Conservation (phyloP, 2,329 filamentous ascomycete species). For the Nigrospora oryzae region DNA sequence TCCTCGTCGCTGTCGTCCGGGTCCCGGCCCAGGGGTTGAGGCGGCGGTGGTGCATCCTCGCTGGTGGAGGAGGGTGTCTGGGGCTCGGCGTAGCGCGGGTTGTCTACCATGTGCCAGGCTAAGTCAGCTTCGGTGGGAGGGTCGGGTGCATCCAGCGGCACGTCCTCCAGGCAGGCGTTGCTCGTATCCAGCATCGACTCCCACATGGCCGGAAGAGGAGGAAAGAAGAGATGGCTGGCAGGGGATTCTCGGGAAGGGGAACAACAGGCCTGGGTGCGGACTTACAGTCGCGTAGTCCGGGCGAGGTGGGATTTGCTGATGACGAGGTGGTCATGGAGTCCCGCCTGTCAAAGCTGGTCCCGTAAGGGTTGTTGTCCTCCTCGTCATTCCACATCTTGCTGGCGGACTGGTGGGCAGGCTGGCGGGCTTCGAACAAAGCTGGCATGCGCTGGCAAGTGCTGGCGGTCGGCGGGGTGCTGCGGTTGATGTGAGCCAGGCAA, state of each 20-base stretch:
- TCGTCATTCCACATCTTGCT: constrained; percentile 92
- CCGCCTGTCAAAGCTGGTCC: constrained; percentile 78
- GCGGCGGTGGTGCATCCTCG: constrained; percentile 50
- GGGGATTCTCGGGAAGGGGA: not conserved
- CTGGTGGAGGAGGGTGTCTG: constrained; percentile 65
- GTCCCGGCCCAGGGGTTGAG: constrained; percentile 26
- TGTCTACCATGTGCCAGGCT: constrained; percentile 37
- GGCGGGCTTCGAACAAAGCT: too few relatives aligned
- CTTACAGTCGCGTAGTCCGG: constrained; percentile 49
- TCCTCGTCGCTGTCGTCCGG: constrained; percentile 42
- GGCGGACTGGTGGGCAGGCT: not conserved
- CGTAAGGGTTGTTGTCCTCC: constrained; percentile 89
- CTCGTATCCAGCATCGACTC: too few relatives aligned
- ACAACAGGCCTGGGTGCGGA: constrained; percentile 8
- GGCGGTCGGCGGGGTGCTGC: too few relatives aligned
- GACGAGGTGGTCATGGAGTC: constrained; percentile 69
- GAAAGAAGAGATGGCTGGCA: not conserved
- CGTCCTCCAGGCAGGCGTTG: too few relatives aligned
- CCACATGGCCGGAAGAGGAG: not conserved
- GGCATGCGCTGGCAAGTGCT: too few relatives aligned
- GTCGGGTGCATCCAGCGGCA: not conserved
- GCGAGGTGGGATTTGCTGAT: constrained; percentile 55
- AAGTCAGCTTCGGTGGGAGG: constrained; percentile 28
- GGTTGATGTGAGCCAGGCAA: too few relatives aligned
- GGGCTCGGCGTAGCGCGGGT: constrained; percentile 53